Conservation (phyloP, 495 filamentous ascomycete species). For the Neurospora terricola region DNA sequence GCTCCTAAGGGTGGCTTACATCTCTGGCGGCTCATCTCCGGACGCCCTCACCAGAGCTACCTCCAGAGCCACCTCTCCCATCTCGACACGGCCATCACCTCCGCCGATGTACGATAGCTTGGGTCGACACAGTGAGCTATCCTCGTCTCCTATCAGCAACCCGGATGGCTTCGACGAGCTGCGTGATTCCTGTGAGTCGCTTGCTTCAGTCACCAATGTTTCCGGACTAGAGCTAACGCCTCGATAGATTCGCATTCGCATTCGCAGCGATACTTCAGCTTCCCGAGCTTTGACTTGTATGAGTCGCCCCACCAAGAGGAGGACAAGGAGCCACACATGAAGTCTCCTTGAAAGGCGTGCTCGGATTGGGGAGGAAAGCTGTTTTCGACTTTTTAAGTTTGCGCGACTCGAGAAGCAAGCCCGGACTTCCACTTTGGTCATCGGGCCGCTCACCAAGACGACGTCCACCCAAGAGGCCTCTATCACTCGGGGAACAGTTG, state of each 20-base stretch:
- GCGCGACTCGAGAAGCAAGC: not conserved
- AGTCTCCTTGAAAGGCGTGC: slow-evolving; percentile 17
- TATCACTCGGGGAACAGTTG: not conserved
- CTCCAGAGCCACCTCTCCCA: slow-evolving; percentile 25
- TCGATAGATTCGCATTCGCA: slow-evolving; percentile 10
- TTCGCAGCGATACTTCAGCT: slow-evolving; percentile 43
- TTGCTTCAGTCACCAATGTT: not conserved
- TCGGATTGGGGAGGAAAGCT: not conserved
- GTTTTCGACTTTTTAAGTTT: not conserved
- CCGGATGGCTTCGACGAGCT: slow-evolving; percentile 19
- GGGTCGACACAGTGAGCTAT: slow-evolving; percentile 16
- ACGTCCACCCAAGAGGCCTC: not conserved
- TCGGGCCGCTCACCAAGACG: not conserved
- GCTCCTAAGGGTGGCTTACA: slow-evolving; percentile 42
- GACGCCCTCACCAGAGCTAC: slow-evolving; percentile 22
- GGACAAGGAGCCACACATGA: slow-evolving; percentile 17
- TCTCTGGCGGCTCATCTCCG: slow-evolving; percentile 26
- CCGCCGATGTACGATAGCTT: slow-evolving; percentile 22
- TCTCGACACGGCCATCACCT: slow-evolving; percentile 23
- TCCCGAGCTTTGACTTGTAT: slow-evolving; percentile 46
- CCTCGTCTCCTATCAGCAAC: slow-evolving; percentile 22
- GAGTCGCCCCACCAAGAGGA: slow-evolving; percentile 31
- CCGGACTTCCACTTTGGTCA: not conserved
- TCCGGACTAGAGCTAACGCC: slow-evolving; percentile 4
- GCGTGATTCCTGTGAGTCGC: slow-evolving; percentile 17